phyloP scores from a whole-genome alignment of 2,329 filamentous ascomycete genomes.

The Lasiodiplodia gonubiensis region DNA sequence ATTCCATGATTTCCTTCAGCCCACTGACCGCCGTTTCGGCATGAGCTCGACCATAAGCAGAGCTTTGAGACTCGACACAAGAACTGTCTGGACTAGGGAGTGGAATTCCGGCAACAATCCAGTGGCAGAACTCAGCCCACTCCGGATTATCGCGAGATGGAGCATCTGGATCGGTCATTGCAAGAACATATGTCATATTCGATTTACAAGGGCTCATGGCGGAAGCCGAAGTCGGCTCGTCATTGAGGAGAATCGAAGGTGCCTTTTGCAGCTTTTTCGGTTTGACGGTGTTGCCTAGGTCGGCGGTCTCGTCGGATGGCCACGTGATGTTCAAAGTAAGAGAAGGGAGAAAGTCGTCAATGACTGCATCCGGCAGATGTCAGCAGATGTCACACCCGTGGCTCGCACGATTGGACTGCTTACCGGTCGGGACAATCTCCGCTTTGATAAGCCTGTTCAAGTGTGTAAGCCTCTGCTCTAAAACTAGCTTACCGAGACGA shows the following conservation, averaged over 20 bases:
- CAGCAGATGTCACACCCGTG: background rate
- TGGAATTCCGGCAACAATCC: constrained; percentile 52
- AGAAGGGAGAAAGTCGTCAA: constrained; percentile 64
- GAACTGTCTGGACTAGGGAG: constrained; percentile 30
- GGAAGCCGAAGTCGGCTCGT: constrained; percentile 35
- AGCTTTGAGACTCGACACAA: constrained; percentile 1
- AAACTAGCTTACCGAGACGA: background rate
- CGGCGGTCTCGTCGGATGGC: constrained; percentile 52
- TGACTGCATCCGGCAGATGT: constrained; percentile 48
- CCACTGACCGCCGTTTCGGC: background rate
- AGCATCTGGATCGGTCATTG: constrained; percentile 65
- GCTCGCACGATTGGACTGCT: background rate
- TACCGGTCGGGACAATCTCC: constrained; percentile 49
- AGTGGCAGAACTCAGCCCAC: constrained; percentile 65
- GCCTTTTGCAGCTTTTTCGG: constrained; percentile 48
- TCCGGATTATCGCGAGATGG: constrained; percentile 59
- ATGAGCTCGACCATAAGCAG: background rate
- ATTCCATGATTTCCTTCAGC: constrained; percentile 52
- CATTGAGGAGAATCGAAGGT: constrained; percentile 50
- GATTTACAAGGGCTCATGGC: constrained; percentile 33
- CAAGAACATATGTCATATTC: constrained; percentile 53
- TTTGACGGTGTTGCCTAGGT: constrained; percentile 58
- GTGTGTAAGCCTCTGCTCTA: background rate
- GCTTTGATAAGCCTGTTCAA: constrained; percentile 43
- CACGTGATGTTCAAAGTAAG: constrained; percentile 58